Percentiles rank a stretch among this genome's conserved stretches.
phyloP scores from a whole-genome alignment of 306 rosid genomes.

The Glycine tomentella region DNA sequence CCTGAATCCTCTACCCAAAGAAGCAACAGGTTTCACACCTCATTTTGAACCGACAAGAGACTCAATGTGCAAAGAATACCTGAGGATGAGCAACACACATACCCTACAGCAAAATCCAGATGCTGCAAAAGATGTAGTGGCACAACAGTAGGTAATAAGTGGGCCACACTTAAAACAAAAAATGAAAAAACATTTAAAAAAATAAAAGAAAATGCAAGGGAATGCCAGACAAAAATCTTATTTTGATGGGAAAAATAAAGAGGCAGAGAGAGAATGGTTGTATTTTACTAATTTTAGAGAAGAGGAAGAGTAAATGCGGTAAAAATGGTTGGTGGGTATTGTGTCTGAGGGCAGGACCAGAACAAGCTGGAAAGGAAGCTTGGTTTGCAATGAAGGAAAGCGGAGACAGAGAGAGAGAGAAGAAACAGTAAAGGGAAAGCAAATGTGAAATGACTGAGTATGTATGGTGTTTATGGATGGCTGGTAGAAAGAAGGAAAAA shows the following conservation, averaged over 20 bases:
- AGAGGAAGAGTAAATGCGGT: conserved; percentile 51
- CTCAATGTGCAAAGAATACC: conserved; percentile 67
- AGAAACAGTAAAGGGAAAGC: conserved; percentile 66
- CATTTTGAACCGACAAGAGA: conserved; percentile 55
- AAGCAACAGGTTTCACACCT: conserved; percentile 62
- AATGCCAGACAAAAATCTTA: conserved; percentile 69
- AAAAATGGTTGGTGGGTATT: conserved; percentile 70
- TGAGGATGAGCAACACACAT: conserved; percentile 48
- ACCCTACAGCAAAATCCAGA: conserved; percentile 72
- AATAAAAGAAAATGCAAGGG: conserved; percentile 23
- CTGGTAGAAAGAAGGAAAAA: conserved; percentile 4
- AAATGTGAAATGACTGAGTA: conserved; percentile 42
- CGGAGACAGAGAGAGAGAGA: conserved; percentile 37
- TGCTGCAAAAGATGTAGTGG: conserved; percentile 47
- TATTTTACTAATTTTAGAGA: conserved; percentile 35
- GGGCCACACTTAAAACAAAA: conserved; percentile 42
- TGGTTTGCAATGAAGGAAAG: conserved; percentile 84
- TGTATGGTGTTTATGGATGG: not conserved
- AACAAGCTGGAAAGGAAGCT: conserved; percentile 77
- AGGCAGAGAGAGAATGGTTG: conserved; percentile 34
- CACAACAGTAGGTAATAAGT: conserved; percentile 56
- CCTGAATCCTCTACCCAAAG: conserved; percentile 78
- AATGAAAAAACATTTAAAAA: not conserved
- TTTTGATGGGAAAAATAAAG: conserved; percentile 54
- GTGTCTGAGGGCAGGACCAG: conserved; percentile 54